Conservation (phyloP, 192 early-diverging fungal species). For the Gamsiella multidivaricata region DNA sequence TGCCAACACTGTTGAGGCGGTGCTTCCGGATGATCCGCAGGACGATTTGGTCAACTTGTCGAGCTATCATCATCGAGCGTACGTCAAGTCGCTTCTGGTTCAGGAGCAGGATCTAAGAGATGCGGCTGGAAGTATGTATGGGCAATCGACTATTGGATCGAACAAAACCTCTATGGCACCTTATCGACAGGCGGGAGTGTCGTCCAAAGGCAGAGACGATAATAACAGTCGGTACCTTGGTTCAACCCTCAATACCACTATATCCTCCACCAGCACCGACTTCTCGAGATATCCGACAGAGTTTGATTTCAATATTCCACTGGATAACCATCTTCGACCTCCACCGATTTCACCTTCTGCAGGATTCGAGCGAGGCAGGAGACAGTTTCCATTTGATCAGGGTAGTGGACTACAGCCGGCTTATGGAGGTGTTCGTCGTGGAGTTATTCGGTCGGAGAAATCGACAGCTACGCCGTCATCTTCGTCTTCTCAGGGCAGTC, state of each 20-base stretch:
- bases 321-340: background rate
- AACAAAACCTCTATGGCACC: conserved; percentile 15
- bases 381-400: conserved; percentile 18
- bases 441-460: conserved; percentile 9
- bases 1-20: background rate
- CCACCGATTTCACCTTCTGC: conserved; percentile 11
- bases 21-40: conserved; percentile 3
- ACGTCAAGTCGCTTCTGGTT: conserved; percentile 31
- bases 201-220: background rate
- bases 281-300: conserved; percentile 22
- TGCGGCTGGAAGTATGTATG: conserved; percentile 51
- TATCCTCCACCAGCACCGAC: conserved; percentile 17
- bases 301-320: conserved; percentile 23
- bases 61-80: conserved; percentile 35
- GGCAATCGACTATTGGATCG: conserved; percentile 39
- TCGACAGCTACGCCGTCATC: conserved; percentile 12
- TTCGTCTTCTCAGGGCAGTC: background rate
- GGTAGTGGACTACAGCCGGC: background rate
- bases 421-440: background rate
- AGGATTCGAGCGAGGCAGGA: conserved; percentile 2
- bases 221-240: conserved; percentile 15
- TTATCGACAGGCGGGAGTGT: background rate
- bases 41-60: conserved; percentile 43
- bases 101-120: conserved; percentile 28
- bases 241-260: conserved; percentile 39